Evolutionary conservation across 2,329 filamentous ascomycete species (phyloP), one percentile per base, ranked within the genome.

Genomic region (Clonostachys chloroleuca): DNA sequence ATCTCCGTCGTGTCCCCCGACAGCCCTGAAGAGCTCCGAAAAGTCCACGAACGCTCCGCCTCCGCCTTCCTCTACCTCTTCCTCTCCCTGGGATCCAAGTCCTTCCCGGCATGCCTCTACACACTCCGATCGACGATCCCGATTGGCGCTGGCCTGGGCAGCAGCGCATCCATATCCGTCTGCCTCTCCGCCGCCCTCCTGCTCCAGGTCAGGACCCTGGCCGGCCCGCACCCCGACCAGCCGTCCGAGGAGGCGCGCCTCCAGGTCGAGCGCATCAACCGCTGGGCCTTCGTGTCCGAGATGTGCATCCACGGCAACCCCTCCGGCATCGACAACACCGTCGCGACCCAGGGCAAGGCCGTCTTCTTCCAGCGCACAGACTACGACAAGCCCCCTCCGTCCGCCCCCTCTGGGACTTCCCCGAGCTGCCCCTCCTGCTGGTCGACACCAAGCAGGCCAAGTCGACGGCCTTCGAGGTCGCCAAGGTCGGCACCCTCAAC

Each of bases 251-350:
- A 99, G 69, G 89, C 89, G n/a, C 84, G 88, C 50, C 69, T 91
- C 40, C 92, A 99, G 63, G 80, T 97, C 33, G 92, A 97, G 70
- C 84, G 92, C 53, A 96, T 99, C 69, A 99, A 99, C 67, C 81
- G 88, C 51, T 99, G 95, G 94, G 92, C 94, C 0, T 97, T 96
- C 66, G 94, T 99, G 1, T 87, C 87, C 20, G 94, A 99, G 66
- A 87, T 97, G 83, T 94, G 91, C 68, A 96, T 97, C 52, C 94
- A 99, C 62, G 94, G 92, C 36, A 97, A 95, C 60, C 94, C 94
- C 1, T 96, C 90, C 1, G 94, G 94, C 0, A 89, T 99, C 40
- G 94, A 99, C 69, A 99, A 99, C 66, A 99, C 94, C 4, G 92
- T 99, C 30, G 80, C 92, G 12, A 88, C 92, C 12, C 89, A 95